Percentiles rank a stretch among this genome's conserved stretches.
Conservation (phyloP, 1,139 yeast species). For the Meyerozyma sp. region DNA sequence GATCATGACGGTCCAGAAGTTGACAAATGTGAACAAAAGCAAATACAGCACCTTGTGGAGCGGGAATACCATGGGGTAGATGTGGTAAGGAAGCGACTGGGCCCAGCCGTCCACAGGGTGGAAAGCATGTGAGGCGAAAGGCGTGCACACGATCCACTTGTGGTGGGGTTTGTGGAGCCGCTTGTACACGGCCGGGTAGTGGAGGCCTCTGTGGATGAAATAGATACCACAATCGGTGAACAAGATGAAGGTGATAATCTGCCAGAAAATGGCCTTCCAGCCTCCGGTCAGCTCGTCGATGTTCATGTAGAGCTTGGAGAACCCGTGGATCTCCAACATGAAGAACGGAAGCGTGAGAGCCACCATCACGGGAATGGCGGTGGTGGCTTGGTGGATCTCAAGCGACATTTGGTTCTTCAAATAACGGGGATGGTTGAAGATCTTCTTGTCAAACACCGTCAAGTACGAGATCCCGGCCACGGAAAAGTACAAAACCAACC, state of each 20-base stretch:
- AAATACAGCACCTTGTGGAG: slow-evolving; percentile 83
- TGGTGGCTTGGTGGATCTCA: slow-evolving; percentile 72
- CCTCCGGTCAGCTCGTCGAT: slow-evolving; percentile 64
- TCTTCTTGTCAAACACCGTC: slow-evolving; percentile 77
- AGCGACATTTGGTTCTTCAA: slow-evolving; percentile 84
- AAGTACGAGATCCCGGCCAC: slow-evolving; percentile 73
- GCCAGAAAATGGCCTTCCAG: slow-evolving; percentile 56
- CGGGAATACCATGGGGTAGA: slow-evolving; percentile 88
- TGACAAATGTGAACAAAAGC: slow-evolving; percentile 78
- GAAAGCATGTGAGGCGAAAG: slow-evolving; percentile 97
- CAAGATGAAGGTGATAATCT: slow-evolving; percentile 73
- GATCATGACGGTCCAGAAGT: slow-evolving; percentile 97
- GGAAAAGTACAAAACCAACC: slow-evolving; percentile 72
- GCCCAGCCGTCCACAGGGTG: slow-evolving; percentile 95
- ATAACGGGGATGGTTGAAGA: slow-evolving; percentile 93
- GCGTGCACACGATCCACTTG: slow-evolving; percentile 98
- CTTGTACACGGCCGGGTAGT: slow-evolving; percentile 87
- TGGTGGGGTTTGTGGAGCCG: slow-evolving; percentile 95
- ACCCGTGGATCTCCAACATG: slow-evolving; percentile 74
- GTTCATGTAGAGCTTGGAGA: slow-evolving; percentile 68
- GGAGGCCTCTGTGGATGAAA: slow-evolving; percentile 86
- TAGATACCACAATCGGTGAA: slow-evolving; percentile 94
- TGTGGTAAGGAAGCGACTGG: slow-evolving; percentile 89
- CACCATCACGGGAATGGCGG: slow-evolving; percentile 89
- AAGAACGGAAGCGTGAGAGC: slow-evolving; percentile 86